Base-by-base conservation (phyloP, 2,329 filamentous ascomycete genomes). In the Pleomassaria siparia region DNA sequence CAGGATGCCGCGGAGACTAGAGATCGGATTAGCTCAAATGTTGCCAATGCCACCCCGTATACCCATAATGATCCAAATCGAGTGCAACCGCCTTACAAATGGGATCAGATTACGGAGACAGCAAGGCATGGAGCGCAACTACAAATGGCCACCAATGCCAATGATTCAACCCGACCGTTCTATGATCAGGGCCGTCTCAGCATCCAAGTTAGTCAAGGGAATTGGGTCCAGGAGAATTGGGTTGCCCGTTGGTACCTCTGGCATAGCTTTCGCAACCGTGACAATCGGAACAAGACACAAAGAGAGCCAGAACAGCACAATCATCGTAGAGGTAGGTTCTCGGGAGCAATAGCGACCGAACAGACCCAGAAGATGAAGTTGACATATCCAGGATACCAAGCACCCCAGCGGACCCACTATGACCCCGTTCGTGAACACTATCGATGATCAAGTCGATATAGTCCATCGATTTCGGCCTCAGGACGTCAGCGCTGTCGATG, bases 171-270 rank as follows among this genome's bases (percentile, higher is more conserved):
- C 6, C 63, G 58, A 39, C 56, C 60, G 1, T 70, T 71, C 39
- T 79, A 76, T 52, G 67, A 73, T 15, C 59, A 69, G 39, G 76
- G 75, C 12, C 64, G 64, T 21, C 74, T 74, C 44, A 61, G 56
- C 15, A 71, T 71, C 41, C 67, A 66, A 9, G 65, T 71, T 9
- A 71, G 71, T 35, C 72, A 76, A 51, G 66, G 69, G 39, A 79
- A 78, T 46, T 78, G 76, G 76, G 72, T 78, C n/a, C n/a, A 76
- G 52, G 66, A 69, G 39, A 79, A 78, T 46, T 78, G 76, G 76
- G 72, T 78, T 29, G 76, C 76, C 24, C 66, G 72, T n/a, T 79
- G 76, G 76, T 73, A 75, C 53, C 66, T 79, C 5, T 79, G 76
- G 76, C 76, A 78, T 55, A 74, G 75, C 49, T 78, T 78, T 51